phyloP scores from a whole-genome alignment of 2,329 filamentous ascomycete species.

The Lasiodiplodia theobromae region DNA sequence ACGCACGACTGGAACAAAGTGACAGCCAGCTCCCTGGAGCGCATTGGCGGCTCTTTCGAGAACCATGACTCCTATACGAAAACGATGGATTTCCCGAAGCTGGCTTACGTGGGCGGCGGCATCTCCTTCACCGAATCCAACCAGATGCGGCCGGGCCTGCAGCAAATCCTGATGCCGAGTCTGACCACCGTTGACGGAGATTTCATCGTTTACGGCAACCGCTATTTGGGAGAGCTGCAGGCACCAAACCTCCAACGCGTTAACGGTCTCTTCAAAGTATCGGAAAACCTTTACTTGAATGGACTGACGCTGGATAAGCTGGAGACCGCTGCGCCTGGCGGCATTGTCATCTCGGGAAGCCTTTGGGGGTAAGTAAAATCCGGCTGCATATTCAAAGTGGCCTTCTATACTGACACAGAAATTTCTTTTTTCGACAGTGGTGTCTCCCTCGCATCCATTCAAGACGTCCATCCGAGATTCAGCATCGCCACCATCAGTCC shows the following conservation, averaged over 20 bases:
- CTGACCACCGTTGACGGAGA: neutral
- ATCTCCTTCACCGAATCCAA: neutral
- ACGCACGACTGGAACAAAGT: neutral
- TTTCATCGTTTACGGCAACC: neutral
- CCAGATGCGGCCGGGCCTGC: neutral
- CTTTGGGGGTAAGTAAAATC: too few species aligned
- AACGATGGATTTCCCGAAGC: neutral
- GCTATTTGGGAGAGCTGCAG: neutral
- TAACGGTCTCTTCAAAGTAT: neutral
- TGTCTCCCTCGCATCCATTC: too few species aligned
- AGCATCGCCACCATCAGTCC: too few species aligned
- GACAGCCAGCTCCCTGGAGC: neutral
- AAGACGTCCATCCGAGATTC: too few species aligned
- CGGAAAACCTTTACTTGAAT: neutral
- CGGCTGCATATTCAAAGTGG: too few species aligned
- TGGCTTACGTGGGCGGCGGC: neutral
- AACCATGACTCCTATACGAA: neutral
- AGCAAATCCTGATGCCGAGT: neutral
- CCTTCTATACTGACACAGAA: too few species aligned
- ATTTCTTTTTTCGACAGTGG: too few species aligned
- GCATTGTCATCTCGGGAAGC: too few species aligned
- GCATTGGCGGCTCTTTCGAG: neutral
- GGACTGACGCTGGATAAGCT: neutral
- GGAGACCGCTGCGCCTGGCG: too few species aligned
- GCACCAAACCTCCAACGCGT: neutral